Evolutionary conservation across 306 rosid genomes (phyloP), one percentile per base, ranked within the genome.

Genomic region (Casuarina cunninghamiana): DNA sequence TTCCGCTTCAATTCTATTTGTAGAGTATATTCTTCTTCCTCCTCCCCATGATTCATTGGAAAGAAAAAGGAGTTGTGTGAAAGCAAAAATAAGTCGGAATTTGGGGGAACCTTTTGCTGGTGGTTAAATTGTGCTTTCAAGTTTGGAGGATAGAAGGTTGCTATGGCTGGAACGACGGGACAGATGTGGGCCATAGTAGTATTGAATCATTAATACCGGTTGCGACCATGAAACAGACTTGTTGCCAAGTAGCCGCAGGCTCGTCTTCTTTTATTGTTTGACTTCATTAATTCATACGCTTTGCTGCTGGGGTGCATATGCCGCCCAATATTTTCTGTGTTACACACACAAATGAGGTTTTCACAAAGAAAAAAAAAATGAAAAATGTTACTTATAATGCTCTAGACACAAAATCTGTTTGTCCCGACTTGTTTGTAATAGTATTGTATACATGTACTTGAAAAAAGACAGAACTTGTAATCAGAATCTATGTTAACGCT

Each of bases 171-270:
- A 79, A 80, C 72, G 97, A 92, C 73, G 97, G 95, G 80, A 88
- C 97, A 0, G 97, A 92, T 81, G 85, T 92, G 77, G 91, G 88
- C 35, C 91, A 87, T 49, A 65, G 69, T 38, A 69, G 80, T 71
- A 90, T 90, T 78, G 69, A 87, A n/a, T 62, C 87, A 32, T 85
- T 91, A 35, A 80, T 85, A 15, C 83, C 91, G 46, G 81, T 85
- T 32, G 84, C 82, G 77, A 66, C 85, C 70, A 88, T 92, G 70
- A 92, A 92, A 89, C 88, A 90, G 81, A 90, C 84, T 90, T 35
- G 77, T 90, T 63, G 79, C 87, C 60, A 90, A 87, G 84, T 92
- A 94, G 97, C 97, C 97, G 76, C 87, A 85, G 95, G 95, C 90
- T 78, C 55, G 81, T 43, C 79, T n/a, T 78, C 39, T 81, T 55